Evolutionary conservation across 1,284 basidiomycete species (phyloP).

Genomic region (Chalciporus piperatoides): DNA sequence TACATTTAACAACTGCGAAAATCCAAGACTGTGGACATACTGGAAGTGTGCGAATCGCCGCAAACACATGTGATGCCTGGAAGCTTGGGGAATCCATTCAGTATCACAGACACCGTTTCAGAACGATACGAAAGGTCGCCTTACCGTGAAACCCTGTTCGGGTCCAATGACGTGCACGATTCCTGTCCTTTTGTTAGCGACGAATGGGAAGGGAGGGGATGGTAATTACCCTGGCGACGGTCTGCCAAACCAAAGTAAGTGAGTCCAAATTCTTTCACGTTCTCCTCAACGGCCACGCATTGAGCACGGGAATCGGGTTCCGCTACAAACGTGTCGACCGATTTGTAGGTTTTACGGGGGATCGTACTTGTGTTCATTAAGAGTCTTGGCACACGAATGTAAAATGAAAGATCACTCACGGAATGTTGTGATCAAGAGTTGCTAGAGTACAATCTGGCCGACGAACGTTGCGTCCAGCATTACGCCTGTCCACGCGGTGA

Average conservation of each 20-base stretch:
- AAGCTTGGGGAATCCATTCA: slow-evolving; percentile 47
- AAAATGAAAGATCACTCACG: slow-evolving; percentile 54
- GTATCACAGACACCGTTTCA: background rate
- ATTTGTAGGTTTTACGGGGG: slow-evolving; percentile 83
- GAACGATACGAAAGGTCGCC: slow-evolving; percentile 17
- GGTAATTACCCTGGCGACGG: slow-evolving; percentile 71
- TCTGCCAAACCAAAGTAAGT: slow-evolving; percentile 96
- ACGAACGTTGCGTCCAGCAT: slow-evolving; percentile 78
- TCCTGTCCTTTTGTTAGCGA: slow-evolving; percentile 43
- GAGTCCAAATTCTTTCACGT: slow-evolving; percentile 92
- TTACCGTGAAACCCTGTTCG: slow-evolving; percentile 91
- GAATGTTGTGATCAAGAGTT: slow-evolving; percentile 95
- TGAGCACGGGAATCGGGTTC: slow-evolving; percentile 93
- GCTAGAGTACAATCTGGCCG: slow-evolving; percentile 93
- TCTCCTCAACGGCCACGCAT: slow-evolving; percentile 87
- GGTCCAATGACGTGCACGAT: slow-evolving; percentile 97
- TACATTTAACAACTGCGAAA: slow-evolving; percentile 1
- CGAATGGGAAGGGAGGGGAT: background rate
- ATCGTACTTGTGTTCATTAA: slow-evolving; percentile 54
- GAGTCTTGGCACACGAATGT: slow-evolving; percentile 9
- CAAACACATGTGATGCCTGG: slow-evolving; percentile 96
- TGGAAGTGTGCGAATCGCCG: slow-evolving; percentile 93
- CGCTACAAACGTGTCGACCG: slow-evolving; percentile 74
- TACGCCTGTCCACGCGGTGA: slow-evolving; percentile 49
- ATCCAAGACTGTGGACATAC: slow-evolving; percentile 41